Evolutionary conservation across 1,139 yeast species (phyloP).

Genomic region (Diutina scorzettiae): DNA sequence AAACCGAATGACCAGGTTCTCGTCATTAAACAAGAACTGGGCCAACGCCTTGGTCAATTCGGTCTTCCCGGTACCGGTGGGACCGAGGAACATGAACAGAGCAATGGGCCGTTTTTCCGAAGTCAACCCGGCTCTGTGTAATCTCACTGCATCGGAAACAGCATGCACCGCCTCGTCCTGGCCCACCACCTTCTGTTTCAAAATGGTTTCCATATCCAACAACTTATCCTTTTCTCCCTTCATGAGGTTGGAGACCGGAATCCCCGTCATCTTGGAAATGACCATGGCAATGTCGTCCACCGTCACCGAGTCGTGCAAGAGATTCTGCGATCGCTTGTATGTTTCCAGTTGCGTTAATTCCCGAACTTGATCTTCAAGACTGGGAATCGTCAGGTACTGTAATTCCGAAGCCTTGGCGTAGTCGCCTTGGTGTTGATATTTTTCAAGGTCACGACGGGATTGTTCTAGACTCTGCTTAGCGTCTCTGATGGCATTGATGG

Average conservation of each 20-base stretch:
- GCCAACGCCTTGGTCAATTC: conserved; percentile 89
- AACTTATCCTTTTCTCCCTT: conserved; percentile 91
- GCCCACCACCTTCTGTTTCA: conserved; percentile 75
- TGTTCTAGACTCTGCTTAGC: conserved; percentile 77
- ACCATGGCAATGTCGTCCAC: conserved; percentile 90
- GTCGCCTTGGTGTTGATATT: conserved; percentile 72
- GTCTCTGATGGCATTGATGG: conserved; percentile 61
- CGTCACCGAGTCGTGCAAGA: conserved; percentile 87
- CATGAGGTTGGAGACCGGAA: conserved; percentile 84
- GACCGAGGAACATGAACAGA: conserved; percentile 90
- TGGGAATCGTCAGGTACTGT: conserved; percentile 79
- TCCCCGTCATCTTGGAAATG: conserved; percentile 89
- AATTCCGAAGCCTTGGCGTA: conserved; percentile 83
- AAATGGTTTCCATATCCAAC: conserved; percentile 71
- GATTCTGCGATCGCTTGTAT: conserved; percentile 20
- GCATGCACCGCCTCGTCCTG: conserved; percentile 91
- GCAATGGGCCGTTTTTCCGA: conserved; percentile 93
- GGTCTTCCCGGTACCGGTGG: conserved; percentile 97
- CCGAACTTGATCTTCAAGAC: conserved; percentile 47
- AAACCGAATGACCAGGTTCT: conserved; percentile 73
- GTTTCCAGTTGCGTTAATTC: conserved; percentile 34
- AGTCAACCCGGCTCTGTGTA: conserved; percentile 93
- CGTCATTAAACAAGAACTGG: conserved; percentile 82
- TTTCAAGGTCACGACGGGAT: conserved; percentile 73
- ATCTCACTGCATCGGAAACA: conserved; percentile 85